Evolutionary conservation across 805 yeast species (phyloP), one percentile per base, ranked within the genome.

Genomic region (Candida broadrunensis): DNA sequence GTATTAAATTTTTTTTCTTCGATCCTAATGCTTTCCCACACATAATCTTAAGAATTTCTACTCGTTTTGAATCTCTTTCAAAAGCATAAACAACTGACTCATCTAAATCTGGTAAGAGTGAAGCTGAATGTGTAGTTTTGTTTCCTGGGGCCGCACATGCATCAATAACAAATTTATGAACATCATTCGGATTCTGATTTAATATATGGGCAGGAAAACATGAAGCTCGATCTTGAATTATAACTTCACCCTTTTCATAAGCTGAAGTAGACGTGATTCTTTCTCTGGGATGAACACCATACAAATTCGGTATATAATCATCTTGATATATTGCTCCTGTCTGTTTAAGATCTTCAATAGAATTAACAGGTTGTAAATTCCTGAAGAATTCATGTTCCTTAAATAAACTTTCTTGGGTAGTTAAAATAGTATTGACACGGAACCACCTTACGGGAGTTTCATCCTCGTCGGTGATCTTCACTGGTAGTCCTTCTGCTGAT

Each of bases 61-160:
- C 85, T 46, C 99, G 73, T 34, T 76, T 75, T 2, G 73, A 67
- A 55, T 93, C 96, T 55, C 89, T 77, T 61, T 93, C 99, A 63
- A 89, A 93, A 0, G 99, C 99, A 50, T 73, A 73, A 8, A 89
- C 81, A 4, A 78, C 75, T 0, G 61, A 48, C 14, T 49, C 50
- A 2, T 41, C 34, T 46, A 48, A n/a, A 11, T 39, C 33, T 11
- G 54, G 56, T 17, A 88, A 61, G 37, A 77, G 68, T 0, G 93
- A 79, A 0, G 97, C 96, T 17, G 84, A 66, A 63, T 91, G 98
- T 0, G 97, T 88, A 0, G 99, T 93, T 60, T 93, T 95, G 62
- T 93, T 93, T 4, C 99, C 99, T 4, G 99, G 99, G 0, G 99
- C 99, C 2, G 98, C 90, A 65, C 97, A 90, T 1, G 97, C 85